Evolutionary conservation across 2,329 filamentous ascomycete species (phyloP).

Genomic region (Teratosphaeria gauchensis): DNA sequence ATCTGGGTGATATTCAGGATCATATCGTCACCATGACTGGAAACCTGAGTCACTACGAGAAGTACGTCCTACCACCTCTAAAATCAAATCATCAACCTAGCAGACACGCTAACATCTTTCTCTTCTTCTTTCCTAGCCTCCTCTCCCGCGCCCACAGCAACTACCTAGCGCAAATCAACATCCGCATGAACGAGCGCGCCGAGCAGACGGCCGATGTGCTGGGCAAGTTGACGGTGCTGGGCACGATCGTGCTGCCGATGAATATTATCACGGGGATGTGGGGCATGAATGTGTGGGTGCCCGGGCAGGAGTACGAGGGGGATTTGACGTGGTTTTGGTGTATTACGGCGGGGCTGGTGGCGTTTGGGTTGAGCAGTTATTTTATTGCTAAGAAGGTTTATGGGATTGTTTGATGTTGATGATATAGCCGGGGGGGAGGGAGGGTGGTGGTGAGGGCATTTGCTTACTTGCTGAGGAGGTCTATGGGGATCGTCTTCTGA

Average conservation of each 20-base stretch:
- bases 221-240: conserved; percentile 87
- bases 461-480: too few relatives aligned
- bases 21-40: conserved; percentile 99
- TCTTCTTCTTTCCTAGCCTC: conserved; percentile 47
- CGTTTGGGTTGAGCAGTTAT: conserved; percentile 74
- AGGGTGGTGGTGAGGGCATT: not conserved
- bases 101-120: conserved; percentile 11
- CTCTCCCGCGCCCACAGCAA: conserved; percentile 87
- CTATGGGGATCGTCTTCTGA: too few relatives aligned
- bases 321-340: conserved; percentile 40
- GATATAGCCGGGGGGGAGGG: not conserved
- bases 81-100: too few relatives aligned
- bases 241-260: conserved; percentile 96
- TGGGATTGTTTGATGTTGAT: conserved; percentile 58
- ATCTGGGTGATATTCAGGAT: conserved; percentile 96
- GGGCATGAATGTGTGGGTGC: conserved; percentile 87
- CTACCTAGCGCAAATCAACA: conserved; percentile 98
- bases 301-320: conserved; percentile 76
- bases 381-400: conserved; percentile 76
- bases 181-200: conserved; percentile 95
- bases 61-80: conserved; percentile 41
- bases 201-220: conserved; percentile 93
- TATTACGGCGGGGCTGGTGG: conserved; percentile 61
- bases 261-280: conserved; percentile 98
- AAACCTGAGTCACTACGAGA: conserved; percentile 92